Evolutionary conservation across 2,329 filamentous ascomycete species (phyloP), one percentile per base, ranked within the genome.

Genomic region (Pyrenochaeta sp.): DNA sequence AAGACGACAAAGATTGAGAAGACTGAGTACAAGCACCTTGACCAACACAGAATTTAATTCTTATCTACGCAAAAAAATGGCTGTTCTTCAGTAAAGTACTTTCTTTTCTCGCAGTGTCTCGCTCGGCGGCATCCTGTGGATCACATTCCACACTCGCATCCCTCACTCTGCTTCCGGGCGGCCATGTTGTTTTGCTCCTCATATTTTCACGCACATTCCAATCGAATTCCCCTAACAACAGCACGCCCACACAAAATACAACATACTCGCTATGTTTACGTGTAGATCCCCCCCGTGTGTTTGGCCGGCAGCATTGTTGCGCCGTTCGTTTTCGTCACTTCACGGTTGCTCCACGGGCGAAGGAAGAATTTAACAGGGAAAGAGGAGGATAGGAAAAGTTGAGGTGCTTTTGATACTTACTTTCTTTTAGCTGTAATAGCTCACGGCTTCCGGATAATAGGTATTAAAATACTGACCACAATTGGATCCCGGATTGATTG

Each of bases 161-260:
- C 61, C 62, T 64, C 60, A 48, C 51, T 58, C 36, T 32, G 37
- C 29, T 32, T 35, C 35, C 34, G 30, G n/a, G n/a, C 28, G 8
- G 18, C 35, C 27, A 9, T 40, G 32, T 61, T 65, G 55, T 64
- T 62, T 59, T 63, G 51, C 50, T 48, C 44, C 53, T 50, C 61
- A 65, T 66, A 50, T 64, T 59, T 61, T 47, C 44, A 10, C 30
- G 51, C 52, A 47, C 70, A 73, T 74, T 73, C 70, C 69, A 53
- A 20, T 14, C 43, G 31, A 19, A 48, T 61, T 65, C 60, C 64
- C 67, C 51, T 60, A 67, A 64, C 67, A 58, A 73, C 68, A 45
- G 31, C 45, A 39, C 52, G 40, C 42, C 47, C 37, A 53, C n/a
- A n/a, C n/a, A n/a, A n/a, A 50, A 56, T 51, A 61, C 34, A 58